Evolutionary conservation across 331 rosid species (phyloP), one percentile per base, ranked within the genome.

Genomic region (Phaseolus coccineus): DNA sequence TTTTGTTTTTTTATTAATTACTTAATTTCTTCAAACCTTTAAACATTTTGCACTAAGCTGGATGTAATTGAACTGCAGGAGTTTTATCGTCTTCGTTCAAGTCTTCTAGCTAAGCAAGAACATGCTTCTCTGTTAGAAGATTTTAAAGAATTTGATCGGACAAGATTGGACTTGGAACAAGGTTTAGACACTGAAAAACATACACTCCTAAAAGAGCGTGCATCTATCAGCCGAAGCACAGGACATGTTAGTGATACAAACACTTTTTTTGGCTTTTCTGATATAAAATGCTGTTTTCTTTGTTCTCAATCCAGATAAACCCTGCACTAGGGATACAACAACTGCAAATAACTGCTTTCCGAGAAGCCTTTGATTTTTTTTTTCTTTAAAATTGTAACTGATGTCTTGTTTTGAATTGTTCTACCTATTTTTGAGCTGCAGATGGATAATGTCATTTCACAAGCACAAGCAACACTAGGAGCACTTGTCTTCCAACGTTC

Each of bases 91-190:
- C 99, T 91, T 53, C 96, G 97, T 56, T 88, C 96, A 70, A 85
- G 95, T 84, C 96, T 90, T 35, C 81, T 83, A 83, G 96, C 98
- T 71, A 93, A 93, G 92, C 87, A 89, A 82, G 98, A 96, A 53
- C 99, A 91, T 50, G 98, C 99, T 83, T 96, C 97, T 40, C 97
- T 96, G 33, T 89, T 96, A 51, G 99, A 96, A 16, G 98, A 93
- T 87, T 96, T 96, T 79, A 96, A 91, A 82, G 98, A 96, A 84
- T 96, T 96, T 71, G 99, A 96, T 87, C 88, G 98, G 22, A 78
- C 99, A 79, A 87, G 94, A 85, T 85, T 91, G 75, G 99, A 96
- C 79, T 83, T 96, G 85, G 99, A 96, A 90, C 93, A 84, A 22
- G 97, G 93, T 71, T 84, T 53, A 40, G 97, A 80, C 55, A 87